A percentile compares a stretch with the other conserved stretches of the same genome.
These are phyloP conservation scores for Arachnopeziza araneosa DNA, from an alignment of 2,329 filamentous ascomycete genomes.

Conservation along the genomic window DNA sequence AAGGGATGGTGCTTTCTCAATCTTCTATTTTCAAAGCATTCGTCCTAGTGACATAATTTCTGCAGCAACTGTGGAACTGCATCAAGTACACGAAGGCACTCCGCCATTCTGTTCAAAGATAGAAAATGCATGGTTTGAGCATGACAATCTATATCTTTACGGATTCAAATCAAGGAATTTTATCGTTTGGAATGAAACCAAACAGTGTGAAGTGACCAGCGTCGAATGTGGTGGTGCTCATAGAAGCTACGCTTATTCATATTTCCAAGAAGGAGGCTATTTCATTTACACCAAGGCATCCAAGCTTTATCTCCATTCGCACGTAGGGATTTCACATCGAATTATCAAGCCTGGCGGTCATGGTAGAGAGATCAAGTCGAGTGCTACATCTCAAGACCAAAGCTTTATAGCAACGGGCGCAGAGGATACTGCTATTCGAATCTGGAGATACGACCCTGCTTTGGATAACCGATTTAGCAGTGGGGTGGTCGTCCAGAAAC, in stretches of 20 bases:
- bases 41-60: constrained; percentile 1
- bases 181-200: constrained; percentile 72
- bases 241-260: constrained; percentile 62
- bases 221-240: constrained; percentile 84
- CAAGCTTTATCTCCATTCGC: constrained; percentile 39
- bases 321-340: constrained; percentile 36
- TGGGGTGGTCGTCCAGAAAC: constrained; percentile 63
- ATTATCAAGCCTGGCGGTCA: constrained; percentile 66
- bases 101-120: constrained; percentile 72
- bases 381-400: constrained; percentile 39
- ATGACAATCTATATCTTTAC: constrained; percentile 59
- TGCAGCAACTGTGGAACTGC: constrained; percentile 1
- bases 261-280: constrained; percentile 35
- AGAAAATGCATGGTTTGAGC: constrained; percentile 62
- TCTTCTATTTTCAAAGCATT: constrained; percentile 38
- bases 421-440: constrained; percentile 69
- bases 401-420: constrained; percentile 59
- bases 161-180: constrained; percentile 80
- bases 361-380: constrained; percentile 75
- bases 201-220: constrained; percentile 61
- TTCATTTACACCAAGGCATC: constrained; percentile 74
- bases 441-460: constrained; percentile 50
- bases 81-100: constrained; percentile 58
- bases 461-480: constrained; percentile 33
- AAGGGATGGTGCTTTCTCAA: constrained; percentile 69